These are phyloP conservation scores for Dactylonectria macrodidyma DNA, from an alignment of 2,329 filamentous ascomycete genomes.

Conservation along the genomic window DNA sequence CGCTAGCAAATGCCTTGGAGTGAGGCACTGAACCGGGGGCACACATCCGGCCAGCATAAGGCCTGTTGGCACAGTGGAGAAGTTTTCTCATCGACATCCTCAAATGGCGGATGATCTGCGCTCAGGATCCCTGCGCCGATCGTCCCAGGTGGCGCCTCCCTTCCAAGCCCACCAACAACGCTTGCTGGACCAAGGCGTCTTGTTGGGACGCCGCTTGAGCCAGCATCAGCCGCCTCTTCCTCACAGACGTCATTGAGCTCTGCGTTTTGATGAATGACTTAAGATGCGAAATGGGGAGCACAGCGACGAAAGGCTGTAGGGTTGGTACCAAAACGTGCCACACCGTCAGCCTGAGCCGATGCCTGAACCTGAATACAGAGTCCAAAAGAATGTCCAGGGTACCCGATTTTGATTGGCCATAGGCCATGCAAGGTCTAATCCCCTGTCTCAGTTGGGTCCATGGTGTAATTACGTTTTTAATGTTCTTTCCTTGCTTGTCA, in stretches of 20 bases:
- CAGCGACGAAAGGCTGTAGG: constrained; percentile 11
- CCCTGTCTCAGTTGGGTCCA: constrained; percentile 33
- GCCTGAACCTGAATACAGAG: constrained; percentile 34
- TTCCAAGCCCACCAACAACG: constrained; percentile 36
- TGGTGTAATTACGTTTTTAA: constrained; percentile 37
- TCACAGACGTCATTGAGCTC: constrained; percentile 17
- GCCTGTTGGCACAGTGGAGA: constrained; percentile 35
- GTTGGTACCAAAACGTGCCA: constrained; percentile 31
- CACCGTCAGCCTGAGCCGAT: constrained; percentile 29
- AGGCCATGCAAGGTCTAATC: constrained; percentile 29
- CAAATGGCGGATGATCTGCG: constrained; percentile 46
- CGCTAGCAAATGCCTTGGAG: constrained; percentile 18
- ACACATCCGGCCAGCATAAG: constrained; percentile 33
- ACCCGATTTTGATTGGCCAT: constrained; percentile 37
- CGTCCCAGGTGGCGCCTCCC: constrained; percentile 45
- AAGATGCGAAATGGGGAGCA: neutral
- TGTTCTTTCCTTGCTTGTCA: neutral
- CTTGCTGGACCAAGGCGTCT: constrained; percentile 23
- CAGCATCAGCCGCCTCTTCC: constrained; percentile 13
- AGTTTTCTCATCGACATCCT: constrained; percentile 35
- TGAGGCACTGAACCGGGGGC: constrained; percentile 15
- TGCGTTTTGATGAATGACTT: constrained; percentile 2
- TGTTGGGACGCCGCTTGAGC: constrained; percentile 24
- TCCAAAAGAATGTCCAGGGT: constrained; percentile 29
- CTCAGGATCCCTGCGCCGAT: constrained; percentile 46